These are phyloP conservation scores for Vanrija pseudolonga DNA, from an alignment of 1,284 basidiomycete species.

Conservation along the genomic window DNA sequence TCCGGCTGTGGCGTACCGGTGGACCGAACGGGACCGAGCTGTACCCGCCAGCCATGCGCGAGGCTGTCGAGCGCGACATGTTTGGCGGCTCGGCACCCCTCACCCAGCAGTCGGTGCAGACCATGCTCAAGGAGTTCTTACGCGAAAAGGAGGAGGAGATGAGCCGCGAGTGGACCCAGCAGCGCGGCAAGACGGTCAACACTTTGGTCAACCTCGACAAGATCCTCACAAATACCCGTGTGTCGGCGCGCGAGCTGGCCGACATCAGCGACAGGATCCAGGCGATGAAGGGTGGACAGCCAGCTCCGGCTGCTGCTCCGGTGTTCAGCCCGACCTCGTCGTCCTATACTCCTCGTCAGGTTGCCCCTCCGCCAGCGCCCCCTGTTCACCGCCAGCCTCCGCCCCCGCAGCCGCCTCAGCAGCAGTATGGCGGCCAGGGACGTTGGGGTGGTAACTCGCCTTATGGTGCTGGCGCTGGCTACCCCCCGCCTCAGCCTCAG, in stretches of 20 bases:
- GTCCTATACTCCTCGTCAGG: not conserved
- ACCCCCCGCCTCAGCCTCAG: constrained; percentile 27
- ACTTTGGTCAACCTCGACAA: constrained; percentile 39
- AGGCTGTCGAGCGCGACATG: constrained; percentile 38
- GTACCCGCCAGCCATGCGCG: constrained; percentile 48
- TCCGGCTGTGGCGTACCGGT: constrained; percentile 84
- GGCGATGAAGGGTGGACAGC: constrained; percentile 38
- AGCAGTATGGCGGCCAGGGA: not conserved
- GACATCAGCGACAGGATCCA: constrained; percentile 41
- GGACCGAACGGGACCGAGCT: constrained; percentile 73
- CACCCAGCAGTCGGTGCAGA: constrained; percentile 19
- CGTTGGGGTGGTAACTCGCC: not conserved
- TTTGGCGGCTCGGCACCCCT: constrained; percentile 28
- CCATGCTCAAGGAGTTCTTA: constrained; percentile 23
- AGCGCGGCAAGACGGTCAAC: constrained; percentile 30
- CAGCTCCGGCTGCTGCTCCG: constrained; percentile 2
- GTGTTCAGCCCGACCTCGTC: constrained; percentile 10
- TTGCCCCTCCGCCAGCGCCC: constrained; percentile 20
- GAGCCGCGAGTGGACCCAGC: constrained; percentile 21
- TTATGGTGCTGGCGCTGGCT: no score
- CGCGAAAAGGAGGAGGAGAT: constrained; percentile 38
- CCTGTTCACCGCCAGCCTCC: constrained; percentile 30
- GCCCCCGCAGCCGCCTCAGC: constrained; percentile 26
- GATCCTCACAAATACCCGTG: constrained; percentile 30
- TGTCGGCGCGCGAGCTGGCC: constrained; percentile 35